Base-by-base conservation (phyloP, 768 basidiomycete species). In the Mycena indigotica region DNA sequence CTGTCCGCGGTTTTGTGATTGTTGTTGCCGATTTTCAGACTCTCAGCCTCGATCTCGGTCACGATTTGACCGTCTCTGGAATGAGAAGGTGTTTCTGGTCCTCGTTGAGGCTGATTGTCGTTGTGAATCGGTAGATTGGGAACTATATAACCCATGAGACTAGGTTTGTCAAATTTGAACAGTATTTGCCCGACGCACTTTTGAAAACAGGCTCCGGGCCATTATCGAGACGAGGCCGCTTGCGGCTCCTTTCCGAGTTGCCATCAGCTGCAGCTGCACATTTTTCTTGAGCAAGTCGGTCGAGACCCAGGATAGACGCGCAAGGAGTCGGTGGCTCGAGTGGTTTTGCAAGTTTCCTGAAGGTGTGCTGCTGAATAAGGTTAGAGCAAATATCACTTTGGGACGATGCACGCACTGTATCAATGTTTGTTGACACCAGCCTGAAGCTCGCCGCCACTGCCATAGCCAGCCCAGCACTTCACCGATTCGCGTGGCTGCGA, bases 21-120 rank as follows among this genome's bases (percentile, higher is more conserved):
- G n/a, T n/a, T n/a, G n/a, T n/a, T 82, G 74, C 66, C 72, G 71
- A 49, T 76, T 78, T 26, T 71, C 71, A 78, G 79, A 78, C 50
- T 81, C 77, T 65, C 82, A 66, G 64, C 83, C 76, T 40, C 80
- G 69, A 54, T 90, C 84, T 38, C 35, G 35, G 35, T 38, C 35
- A 50, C 91, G 84, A 71, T 98, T 98, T 16, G 85, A 82, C n/a
- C 96, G 84, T n/a, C 89, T 84, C 60, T 97, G 88, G 70, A 95
- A 68, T 95, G 91, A 19, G 95, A 96, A 0, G 96, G 96, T 0
- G 96, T 98, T 63, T 97, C 96, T 64, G 89, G 88, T 0, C 86
- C 91, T 58, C 90, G 78, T 58, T 90, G 86, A 4, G 96, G 83
- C 2, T 80, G 68, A 66, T 88, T 85, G n/a, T 76, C 71, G 35